A percentile compares a stretch with the other conserved stretches of the same genome.
Conservation (phyloP, 495 filamentous ascomycete species). For the Hypoxylon subgilvum region DNA sequence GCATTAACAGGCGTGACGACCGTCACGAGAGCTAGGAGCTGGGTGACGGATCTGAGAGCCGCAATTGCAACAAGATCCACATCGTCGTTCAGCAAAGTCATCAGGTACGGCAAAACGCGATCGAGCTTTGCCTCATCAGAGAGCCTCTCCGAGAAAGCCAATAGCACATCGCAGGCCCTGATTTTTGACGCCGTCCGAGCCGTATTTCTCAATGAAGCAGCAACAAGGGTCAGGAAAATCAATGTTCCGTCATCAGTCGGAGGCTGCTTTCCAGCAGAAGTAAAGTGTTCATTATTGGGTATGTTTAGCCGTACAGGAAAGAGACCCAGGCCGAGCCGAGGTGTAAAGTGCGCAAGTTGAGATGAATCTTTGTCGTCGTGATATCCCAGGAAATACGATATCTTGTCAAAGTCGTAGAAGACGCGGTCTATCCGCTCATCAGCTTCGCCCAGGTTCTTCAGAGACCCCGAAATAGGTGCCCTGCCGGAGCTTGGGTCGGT, state of each 20-base stretch:
- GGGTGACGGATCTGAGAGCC: slow-evolving; percentile 82
- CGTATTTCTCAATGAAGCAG: slow-evolving; percentile 86
- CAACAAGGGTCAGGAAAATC: slow-evolving; percentile 87
- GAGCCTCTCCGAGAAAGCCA: slow-evolving; percentile 88
- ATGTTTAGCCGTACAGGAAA: slow-evolving; percentile 87
- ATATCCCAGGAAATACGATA: slow-evolving; percentile 88
- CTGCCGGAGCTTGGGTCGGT: slow-evolving; percentile 89
- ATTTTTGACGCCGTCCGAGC: slow-evolving; percentile 84
- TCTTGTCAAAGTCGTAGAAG: slow-evolving; percentile 95
- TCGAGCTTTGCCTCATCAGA: slow-evolving; percentile 98
- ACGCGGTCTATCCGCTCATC: slow-evolving; percentile 94
- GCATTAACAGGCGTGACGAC: slow-evolving; percentile 94
- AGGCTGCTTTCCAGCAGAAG: slow-evolving; percentile 51
- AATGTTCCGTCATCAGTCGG: slow-evolving; percentile 85
- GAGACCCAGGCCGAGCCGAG: slow-evolving; percentile 56
- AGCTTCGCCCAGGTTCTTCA: slow-evolving; percentile 74
- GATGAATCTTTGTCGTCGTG: slow-evolving; percentile 51
- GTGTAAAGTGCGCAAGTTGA: slow-evolving; percentile 42
- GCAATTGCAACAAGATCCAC: slow-evolving; percentile 82
- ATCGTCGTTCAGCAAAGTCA: slow-evolving; percentile 78
- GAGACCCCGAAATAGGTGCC: slow-evolving; percentile 64
- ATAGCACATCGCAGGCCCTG: slow-evolving; percentile 87
- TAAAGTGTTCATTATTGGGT: slow-evolving; percentile 76
- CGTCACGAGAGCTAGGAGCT: slow-evolving; percentile 83
- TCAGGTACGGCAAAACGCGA: slow-evolving; percentile 87